These are phyloP conservation scores for Nitzschia inconspicua DNA, from an alignment of 108 stramenopile genomes.

Conservation along the genomic window DNA sequence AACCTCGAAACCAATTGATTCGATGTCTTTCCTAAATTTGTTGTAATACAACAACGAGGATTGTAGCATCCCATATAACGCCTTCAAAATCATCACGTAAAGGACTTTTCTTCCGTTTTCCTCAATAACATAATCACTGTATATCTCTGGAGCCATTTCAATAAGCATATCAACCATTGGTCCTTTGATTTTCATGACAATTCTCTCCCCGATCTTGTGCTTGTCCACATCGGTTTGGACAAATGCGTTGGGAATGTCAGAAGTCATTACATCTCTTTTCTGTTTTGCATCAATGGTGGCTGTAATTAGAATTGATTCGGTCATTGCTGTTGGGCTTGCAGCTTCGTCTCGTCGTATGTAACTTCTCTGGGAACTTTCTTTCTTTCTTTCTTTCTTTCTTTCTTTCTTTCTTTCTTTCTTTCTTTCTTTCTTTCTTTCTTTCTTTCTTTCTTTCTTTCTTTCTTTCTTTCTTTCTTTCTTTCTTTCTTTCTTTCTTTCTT, in stretches of 20 bases:
- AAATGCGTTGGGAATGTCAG: conserved; percentile 45
- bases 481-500: no score
- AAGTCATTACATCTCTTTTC: conserved; percentile 27
- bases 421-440: no score
- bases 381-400: no score
- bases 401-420: no score
- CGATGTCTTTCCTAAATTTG: conserved; percentile 18
- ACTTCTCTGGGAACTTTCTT: no score
- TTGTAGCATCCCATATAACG: conserved; percentile 31
- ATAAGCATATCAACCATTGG: conserved; percentile 25
- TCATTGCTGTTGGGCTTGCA: no score
- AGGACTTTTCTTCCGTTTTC: conserved; percentile 24
- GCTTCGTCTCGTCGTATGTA: no score
- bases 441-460: no score
- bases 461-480: no score
- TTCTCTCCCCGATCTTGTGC: no score
- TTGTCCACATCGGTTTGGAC: no score
- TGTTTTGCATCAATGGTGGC: conserved; percentile 46
- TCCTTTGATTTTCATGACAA: conserved; percentile 16
- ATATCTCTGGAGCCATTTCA: conserved; percentile 26
- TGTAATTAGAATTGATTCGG: no score
- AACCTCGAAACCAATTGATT: conserved; percentile 10
- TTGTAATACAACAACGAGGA: conserved; percentile 29
- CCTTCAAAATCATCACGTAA: conserved; percentile 26
- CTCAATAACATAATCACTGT: conserved; percentile 6